Percentiles rank a stretch among this genome's conserved stretches.
phyloP scores from a whole-genome alignment of 305 asterid species.

The Solanum hybrid region DNA sequence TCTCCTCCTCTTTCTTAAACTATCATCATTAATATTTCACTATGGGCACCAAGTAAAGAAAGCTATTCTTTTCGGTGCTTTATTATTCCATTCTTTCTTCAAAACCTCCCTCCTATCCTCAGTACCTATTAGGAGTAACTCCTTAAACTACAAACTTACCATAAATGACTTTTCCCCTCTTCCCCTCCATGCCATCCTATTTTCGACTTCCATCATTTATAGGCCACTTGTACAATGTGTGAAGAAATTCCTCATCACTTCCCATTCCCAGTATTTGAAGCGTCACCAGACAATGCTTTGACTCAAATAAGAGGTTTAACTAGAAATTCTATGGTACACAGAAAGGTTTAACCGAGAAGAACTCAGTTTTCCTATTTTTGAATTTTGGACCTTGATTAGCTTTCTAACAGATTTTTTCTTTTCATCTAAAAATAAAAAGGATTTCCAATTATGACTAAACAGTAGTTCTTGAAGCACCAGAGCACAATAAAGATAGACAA shows the following conservation, averaged over 20 bases:
- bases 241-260: background rate
- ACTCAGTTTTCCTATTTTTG: background rate
- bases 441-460: background rate
- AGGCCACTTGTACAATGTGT: background rate
- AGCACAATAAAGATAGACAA: background rate
- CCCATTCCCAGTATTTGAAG: background rate
- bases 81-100: background rate
- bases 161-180: background rate
- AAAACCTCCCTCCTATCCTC: background rate
- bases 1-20: background rate
- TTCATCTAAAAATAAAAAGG: background rate
- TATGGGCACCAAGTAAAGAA: background rate
- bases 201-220: background rate
- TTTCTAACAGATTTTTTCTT: background rate
- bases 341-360: background rate
- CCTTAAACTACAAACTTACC: background rate
- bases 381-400: background rate
- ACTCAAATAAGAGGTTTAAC: background rate
- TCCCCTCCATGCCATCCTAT: background rate
- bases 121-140: background rate
- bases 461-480: background rate
- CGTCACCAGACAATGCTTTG: background rate
- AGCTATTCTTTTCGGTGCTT: background rate
- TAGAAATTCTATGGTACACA: background rate
- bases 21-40: background rate